Evolutionary conservation across 202 grass and related monocot genomes (phyloP).

Genomic region (Setaria italica): DNA sequence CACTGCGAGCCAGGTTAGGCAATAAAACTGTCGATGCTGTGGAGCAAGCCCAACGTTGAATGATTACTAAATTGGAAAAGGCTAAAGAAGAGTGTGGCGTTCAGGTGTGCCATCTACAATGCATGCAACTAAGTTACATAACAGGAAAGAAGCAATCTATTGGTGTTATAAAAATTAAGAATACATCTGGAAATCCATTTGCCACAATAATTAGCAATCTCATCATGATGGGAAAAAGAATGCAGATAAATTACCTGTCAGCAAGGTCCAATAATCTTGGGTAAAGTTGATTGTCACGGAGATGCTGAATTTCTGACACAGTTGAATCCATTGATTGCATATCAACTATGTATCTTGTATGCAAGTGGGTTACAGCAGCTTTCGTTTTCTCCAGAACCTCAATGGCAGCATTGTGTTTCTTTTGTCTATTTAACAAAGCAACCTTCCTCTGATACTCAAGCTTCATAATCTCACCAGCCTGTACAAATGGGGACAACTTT

Average conservation of each 20-base stretch:
- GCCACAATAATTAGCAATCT: slow-evolving; percentile 11
- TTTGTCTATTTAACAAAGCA: slow-evolving; percentile 94
- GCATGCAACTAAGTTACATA: not conserved
- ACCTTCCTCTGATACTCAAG: slow-evolving; percentile 97
- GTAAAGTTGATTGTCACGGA: slow-evolving; percentile 86
- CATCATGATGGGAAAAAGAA: not conserved
- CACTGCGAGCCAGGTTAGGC: slow-evolving; percentile 11
- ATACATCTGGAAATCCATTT: not conserved
- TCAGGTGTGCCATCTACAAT: not conserved
- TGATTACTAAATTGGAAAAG: not conserved
- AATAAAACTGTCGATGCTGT: not conserved
- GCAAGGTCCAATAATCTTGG: slow-evolving; percentile 79
- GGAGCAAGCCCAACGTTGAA: not conserved
- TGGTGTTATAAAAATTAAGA: slow-evolving; percentile 32
- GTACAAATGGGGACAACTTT: slow-evolving; percentile 35
- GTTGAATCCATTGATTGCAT: slow-evolving; percentile 99
- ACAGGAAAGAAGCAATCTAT: not conserved
- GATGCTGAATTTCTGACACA: slow-evolving; percentile 93
- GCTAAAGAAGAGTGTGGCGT: not conserved
- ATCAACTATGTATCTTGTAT: slow-evolving; percentile 96
- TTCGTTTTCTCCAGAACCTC: slow-evolving; percentile 95
- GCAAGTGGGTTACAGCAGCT: slow-evolving; percentile 95
- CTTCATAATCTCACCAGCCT: slow-evolving; percentile 98
- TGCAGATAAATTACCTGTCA: slow-evolving; percentile 71
- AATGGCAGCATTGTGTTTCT: slow-evolving; percentile 72